phyloP scores from a whole-genome alignment of 2,329 filamentous ascomycete species.

The Cadophora sp. region DNA sequence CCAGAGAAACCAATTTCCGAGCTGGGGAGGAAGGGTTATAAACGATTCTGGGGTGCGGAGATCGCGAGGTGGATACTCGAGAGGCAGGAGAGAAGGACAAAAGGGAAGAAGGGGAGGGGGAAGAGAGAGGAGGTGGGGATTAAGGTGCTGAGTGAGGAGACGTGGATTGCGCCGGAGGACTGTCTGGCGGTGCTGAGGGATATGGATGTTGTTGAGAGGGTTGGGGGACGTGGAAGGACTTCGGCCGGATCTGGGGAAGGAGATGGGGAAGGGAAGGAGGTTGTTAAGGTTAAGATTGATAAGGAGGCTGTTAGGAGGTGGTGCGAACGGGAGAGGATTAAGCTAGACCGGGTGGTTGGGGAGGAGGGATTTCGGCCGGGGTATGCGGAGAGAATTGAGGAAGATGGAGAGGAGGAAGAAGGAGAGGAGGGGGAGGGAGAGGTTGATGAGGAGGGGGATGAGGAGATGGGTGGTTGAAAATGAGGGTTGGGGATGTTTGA shows the following conservation, averaged over 20 bases:
- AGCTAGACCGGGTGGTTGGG: slow-evolving; percentile 71
- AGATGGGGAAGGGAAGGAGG: slow-evolving; percentile 48
- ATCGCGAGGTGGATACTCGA: slow-evolving; percentile 72
- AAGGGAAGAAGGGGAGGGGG: slow-evolving; percentile 33
- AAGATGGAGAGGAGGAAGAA: slow-evolving; percentile 42
- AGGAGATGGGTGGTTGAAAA: slow-evolving; percentile 7
- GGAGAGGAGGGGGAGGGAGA: not conserved
- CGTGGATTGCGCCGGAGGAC: slow-evolving; percentile 87
- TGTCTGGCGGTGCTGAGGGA: slow-evolving; percentile 78
- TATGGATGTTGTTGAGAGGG: slow-evolving; percentile 72
- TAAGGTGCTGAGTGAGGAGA: slow-evolving; percentile 74
- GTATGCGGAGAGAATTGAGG: slow-evolving; percentile 59
- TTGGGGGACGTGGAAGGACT: slow-evolving; percentile 50
- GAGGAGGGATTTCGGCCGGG: slow-evolving; percentile 76
- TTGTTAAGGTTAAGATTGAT: slow-evolving; percentile 60
- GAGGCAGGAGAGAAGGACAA: slow-evolving; percentile 35
- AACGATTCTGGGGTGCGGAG: slow-evolving; percentile 84
- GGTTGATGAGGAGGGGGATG: slow-evolving; percentile 1
- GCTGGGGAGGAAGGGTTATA: slow-evolving; percentile 82
- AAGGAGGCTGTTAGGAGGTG: slow-evolving; percentile 60
- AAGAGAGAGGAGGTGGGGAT: slow-evolving; percentile 61
- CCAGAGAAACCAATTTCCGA: slow-evolving; percentile 94
- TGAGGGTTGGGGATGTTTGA: not conserved
- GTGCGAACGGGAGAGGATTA: slow-evolving; percentile 77
- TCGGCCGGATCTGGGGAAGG: slow-evolving; percentile 60